Evolutionary conservation across 352 stramenopile species (phyloP), one percentile per base, ranked within the genome.

Genomic region (Phytophthora hibernalis): DNA sequence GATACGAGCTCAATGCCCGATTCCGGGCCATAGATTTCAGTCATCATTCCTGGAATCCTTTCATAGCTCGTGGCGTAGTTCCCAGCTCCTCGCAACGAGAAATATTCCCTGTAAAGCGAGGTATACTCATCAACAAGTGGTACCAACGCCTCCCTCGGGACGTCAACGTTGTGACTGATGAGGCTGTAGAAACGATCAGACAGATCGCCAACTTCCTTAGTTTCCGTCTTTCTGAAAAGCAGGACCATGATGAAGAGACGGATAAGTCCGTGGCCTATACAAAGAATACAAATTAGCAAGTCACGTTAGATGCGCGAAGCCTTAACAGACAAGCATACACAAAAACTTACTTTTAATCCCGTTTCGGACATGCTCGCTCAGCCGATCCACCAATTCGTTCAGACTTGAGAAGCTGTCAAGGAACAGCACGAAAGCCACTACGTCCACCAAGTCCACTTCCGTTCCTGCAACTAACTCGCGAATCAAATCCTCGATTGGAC

Each of bases 341-440:
- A 9, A 31, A n/a, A 31, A 67, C 72, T 37, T 64, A 92, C 84
- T 73, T 75, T 85, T 74, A 8, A 71, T 68, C 6, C 68, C 68
- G 42, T 77, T 80, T 47, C 77, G 78, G 22, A 83, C 62, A 38
- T 80, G 70, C 20, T 80, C 68, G 24, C 67, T 82, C n/a, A 92
- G 48, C 9, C 74, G 72, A 51, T 85, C 75, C 22, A 90, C 50
- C 37, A 94, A 70, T 63, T 87, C 74, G 22, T 87, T 83, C 21
- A 92, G 33, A 49, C 68, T 89, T 45, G 83, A 81, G 54, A 92
- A 92, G 18, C 64, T 84, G 28, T 91, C 83, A 18, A 92, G 35
- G 50, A 91, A 92, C 44, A 94, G 54, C 21, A 89, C 74, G 44
- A 94, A 94, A 2, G 83, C 68, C 38, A 91, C 64, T 1, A 91